Base-by-base conservation (phyloP, 768 basidiomycete species). In the Leccinum broughii region DNA sequence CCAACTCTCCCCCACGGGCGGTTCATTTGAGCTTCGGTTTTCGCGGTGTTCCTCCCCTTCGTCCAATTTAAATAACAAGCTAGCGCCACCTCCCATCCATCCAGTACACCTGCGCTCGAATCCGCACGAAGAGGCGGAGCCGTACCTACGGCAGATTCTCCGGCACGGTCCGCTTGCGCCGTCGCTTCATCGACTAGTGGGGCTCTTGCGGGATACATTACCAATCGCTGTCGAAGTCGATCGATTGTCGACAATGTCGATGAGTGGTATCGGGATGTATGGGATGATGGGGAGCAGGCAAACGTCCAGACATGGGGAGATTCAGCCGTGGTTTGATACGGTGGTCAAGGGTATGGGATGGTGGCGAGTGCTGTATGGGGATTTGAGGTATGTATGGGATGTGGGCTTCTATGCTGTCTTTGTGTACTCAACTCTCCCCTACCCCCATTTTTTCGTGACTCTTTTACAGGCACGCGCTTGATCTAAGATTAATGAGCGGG, bases 281-380 rank as follows among this genome's bases (percentile, higher is more conserved):
- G 65, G 60, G 32, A 55, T 44, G 41, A 44, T n/a, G 41, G 41
- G 41, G n/a, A 10, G 41, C n/a, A 44, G n/a, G 41, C 41, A 44
- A n/a, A 2, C 41, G 41, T 44, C 41, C n/a, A 44, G 17, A 44
- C 41, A n/a, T n/a, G n/a, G 41, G 41, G 41, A n/a, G 4, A 44
- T 44, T 44, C 17, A 69, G 48, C 66, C 64, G 3, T 72, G 69
- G 64, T 77, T 92, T 22, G 87, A 89, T 64, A 82, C 83, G n/a
- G 86, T 89, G 68, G 83, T 89, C 5, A 93, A 93, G 76, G 84
- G 87, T 13, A 85, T 88, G 54, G 89, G 88, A 3, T 93, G 92
- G 92, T 93, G 88, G 74, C 78, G 92, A 55, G 74, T 93, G 24
- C 72, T 92, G 51, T 90, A 90, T 59, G 81, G 84, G 7, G 85